Evolutionary conservation across 2,329 filamentous ascomycete species (phyloP).

Genomic region (Talaromyces piceae): DNA sequence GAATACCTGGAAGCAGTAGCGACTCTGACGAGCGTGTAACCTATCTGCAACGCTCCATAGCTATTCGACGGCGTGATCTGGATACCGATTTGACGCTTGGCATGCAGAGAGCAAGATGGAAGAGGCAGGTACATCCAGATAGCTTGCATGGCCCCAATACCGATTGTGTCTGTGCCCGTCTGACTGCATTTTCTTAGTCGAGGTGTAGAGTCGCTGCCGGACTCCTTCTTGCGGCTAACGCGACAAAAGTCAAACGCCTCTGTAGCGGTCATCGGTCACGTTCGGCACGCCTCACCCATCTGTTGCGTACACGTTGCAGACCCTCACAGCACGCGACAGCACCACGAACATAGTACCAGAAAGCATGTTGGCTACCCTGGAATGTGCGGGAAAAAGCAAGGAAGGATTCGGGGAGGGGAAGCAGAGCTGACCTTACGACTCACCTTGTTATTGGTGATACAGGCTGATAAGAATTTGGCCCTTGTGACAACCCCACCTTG

Average conservation of each 20-base stretch:
- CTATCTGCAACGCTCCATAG: not conserved
- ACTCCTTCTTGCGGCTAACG: slow-evolving; percentile 6
- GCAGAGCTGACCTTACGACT: slow-evolving; percentile 2
- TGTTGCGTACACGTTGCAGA: slow-evolving; percentile 1
- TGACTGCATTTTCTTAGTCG: not conserved
- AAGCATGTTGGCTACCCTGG: slow-evolving; percentile 1
- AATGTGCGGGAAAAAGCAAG: slow-evolving; percentile 8
- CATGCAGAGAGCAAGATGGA: slow-evolving; percentile 9
- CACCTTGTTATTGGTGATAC: slow-evolving; percentile 8
- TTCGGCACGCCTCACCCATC: slow-evolving; percentile 5
- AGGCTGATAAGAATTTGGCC: slow-evolving; percentile 6
- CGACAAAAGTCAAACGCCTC: slow-evolving; percentile 5
- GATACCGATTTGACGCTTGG: slow-evolving; percentile 6
- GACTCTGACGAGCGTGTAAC: not conserved
- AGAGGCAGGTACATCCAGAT: slow-evolving; percentile 11
- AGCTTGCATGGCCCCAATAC: not conserved
- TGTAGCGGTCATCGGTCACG: not conserved
- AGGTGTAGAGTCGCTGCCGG: not conserved
- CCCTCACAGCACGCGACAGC: slow-evolving; percentile 3
- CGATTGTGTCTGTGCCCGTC: not conserved
- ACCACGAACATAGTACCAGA: no score
- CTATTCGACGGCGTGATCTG: slow-evolving; percentile 3
- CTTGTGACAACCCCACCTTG: slow-evolving; percentile 10
- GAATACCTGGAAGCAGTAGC: not conserved
- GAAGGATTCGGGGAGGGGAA: not conserved